phyloP scores from a whole-genome alignment of 805 yeast genomes.

The Saturnispora besseyi region DNA sequence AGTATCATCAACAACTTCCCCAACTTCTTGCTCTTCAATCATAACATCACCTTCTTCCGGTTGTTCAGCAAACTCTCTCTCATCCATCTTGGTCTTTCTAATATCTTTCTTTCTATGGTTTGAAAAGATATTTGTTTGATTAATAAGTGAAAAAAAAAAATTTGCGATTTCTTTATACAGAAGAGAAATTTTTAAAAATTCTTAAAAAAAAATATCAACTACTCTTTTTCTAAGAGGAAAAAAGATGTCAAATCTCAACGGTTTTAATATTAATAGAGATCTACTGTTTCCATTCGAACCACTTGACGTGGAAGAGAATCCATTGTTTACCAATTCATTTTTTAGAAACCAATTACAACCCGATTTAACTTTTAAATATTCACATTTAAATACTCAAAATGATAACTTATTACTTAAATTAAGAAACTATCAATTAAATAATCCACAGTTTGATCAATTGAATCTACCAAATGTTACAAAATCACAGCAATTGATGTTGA shows the following conservation, averaged over 20 bases:
- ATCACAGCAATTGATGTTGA: not conserved
- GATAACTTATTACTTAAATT: not conserved
- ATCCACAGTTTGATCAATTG: not conserved
- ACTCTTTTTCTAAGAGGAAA: not conserved
- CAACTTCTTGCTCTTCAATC: constrained; percentile 25
- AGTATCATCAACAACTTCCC: constrained; percentile 26
- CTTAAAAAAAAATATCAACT: not conserved
- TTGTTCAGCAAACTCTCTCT: constrained; percentile 4
- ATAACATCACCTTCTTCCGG: constrained; percentile 22
- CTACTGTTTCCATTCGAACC: not conserved
- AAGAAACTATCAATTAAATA: not conserved
- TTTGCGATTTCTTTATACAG: not conserved
- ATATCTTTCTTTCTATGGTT: not conserved
- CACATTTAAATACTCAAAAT: not conserved
- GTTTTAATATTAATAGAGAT: not conserved
- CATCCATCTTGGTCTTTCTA: not conserved
- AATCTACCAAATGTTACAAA: not conserved
- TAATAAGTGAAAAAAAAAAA: not conserved
- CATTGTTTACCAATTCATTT: not conserved
- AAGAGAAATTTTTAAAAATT: not conserved
- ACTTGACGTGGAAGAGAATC: not conserved
- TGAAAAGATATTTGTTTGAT: too few species aligned
- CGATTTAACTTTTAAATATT: not conserved
- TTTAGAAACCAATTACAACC: not conserved
- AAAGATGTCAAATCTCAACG: not conserved